These are phyloP conservation scores for Cladosporium sphaerospermum DNA, from an alignment of 2,329 filamentous ascomycete genomes.

Conservation along the genomic window DNA sequence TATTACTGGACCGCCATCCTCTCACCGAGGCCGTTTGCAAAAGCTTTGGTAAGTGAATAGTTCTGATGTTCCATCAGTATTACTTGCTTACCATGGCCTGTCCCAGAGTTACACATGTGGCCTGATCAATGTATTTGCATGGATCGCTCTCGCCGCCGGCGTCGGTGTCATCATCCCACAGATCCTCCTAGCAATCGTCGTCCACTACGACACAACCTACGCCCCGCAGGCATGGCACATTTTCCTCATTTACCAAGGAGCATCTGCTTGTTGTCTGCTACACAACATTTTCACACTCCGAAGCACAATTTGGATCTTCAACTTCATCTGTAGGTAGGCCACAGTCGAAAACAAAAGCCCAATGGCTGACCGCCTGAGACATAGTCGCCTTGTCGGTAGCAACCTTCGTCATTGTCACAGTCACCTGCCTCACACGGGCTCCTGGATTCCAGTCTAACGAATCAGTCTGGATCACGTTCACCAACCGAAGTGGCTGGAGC, in stretches of 20 bases:
- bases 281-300: slow-evolving; percentile 53
- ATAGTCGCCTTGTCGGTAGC: slow-evolving; percentile 40
- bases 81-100: too few relatives aligned
- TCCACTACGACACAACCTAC: slow-evolving; percentile 13
- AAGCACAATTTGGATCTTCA: slow-evolving; percentile 45
- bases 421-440: slow-evolving; percentile 42
- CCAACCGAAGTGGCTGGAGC: slow-evolving; percentile 44
- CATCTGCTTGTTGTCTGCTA: slow-evolving; percentile 45
- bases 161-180: slow-evolving; percentile 17
- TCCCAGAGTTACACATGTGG: slow-evolving; percentile 2
- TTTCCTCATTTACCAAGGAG: slow-evolving; percentile 13
- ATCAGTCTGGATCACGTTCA: slow-evolving; percentile 49
- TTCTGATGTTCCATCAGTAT: too few relatives aligned
- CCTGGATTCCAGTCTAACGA: slow-evolving; percentile 28
- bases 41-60: not conserved
- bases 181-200: slow-evolving; percentile 10
- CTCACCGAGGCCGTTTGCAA: not conserved
- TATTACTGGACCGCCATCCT: slow-evolving; percentile 5
- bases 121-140: slow-evolving; percentile 7
- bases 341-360: slow-evolving; percentile 29
- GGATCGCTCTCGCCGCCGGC: slow-evolving; percentile 16
- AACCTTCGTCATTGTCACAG: slow-evolving; percentile 26
- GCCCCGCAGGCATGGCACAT: slow-evolving; percentile 9
- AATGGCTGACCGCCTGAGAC: slow-evolving; percentile 21
- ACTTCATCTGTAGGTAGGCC: slow-evolving; percentile 45